These are phyloP conservation scores for Alternaria tenuissima DNA, from an alignment of 2,329 filamentous ascomycete genomes.

Conservation along the genomic window DNA sequence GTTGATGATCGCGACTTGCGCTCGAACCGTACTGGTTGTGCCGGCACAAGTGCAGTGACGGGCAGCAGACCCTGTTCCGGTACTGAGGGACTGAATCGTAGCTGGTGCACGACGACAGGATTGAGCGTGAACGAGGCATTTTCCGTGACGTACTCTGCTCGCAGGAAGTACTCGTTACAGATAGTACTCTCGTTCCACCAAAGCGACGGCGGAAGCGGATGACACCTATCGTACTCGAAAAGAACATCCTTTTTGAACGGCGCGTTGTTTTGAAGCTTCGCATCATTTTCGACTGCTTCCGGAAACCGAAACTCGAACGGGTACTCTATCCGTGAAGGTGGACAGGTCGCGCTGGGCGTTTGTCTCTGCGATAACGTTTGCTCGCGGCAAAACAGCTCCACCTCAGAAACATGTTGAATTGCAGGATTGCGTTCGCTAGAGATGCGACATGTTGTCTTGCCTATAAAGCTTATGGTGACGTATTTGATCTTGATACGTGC, in stretches of 20 bases:
- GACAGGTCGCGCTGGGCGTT: constrained; percentile 24
- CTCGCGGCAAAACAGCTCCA: constrained; percentile 24
- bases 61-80: constrained; percentile 15
- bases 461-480: constrained; percentile 28
- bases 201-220: constrained; percentile 30
- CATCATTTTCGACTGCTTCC: constrained; percentile 20
- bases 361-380: constrained; percentile 11
- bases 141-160: constrained; percentile 25
- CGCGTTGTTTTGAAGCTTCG: constrained; percentile 17
- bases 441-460: constrained; percentile 27
- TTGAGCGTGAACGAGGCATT: constrained; percentile 26
- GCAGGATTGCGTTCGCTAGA: constrained; percentile 24
- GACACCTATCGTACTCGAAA: constrained; percentile 23
- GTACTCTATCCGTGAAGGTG: constrained; percentile 25
- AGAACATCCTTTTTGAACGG: constrained; percentile 11
- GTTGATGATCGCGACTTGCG: constrained; percentile 21
- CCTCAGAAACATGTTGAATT: constrained; percentile 22
- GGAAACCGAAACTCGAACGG: constrained; percentile 37
- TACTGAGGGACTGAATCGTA: constrained; percentile 29
- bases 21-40: constrained; percentile 21
- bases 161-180: constrained; percentile 30
- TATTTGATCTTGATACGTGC: constrained; percentile 19
- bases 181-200: constrained; percentile 26
- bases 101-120: constrained; percentile 24
- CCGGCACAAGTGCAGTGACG: constrained; percentile 8